A percentile compares a stretch with the other conserved stretches of the same genome.
These are phyloP conservation scores for Chrysoporthe cubensis DNA, from an alignment of 2,329 filamentous ascomycete genomes.

Conservation along the genomic window DNA sequence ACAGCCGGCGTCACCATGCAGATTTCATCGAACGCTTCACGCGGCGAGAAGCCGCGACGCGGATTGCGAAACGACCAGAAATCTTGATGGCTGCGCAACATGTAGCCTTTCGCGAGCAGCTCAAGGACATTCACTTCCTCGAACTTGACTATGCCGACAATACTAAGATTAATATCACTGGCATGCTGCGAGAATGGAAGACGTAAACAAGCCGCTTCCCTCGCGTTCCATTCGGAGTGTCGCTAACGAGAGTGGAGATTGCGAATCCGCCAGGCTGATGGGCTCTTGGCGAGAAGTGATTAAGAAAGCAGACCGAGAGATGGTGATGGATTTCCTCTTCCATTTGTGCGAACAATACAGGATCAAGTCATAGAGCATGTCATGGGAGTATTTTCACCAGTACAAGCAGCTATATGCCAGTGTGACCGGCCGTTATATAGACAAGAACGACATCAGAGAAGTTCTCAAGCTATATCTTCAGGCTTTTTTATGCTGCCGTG, in stretches of 20 bases:
- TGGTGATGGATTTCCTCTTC: conserved; percentile 35
- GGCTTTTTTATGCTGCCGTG: conserved; percentile 7
- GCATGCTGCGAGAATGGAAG: conserved; percentile 33
- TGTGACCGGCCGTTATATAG: conserved; percentile 31
- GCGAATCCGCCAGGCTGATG: conserved; percentile 13
- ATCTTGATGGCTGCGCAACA: conserved; percentile 27
- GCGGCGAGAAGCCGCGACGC: conserved; percentile 21
- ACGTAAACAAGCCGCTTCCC: conserved; percentile 23
- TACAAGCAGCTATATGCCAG: conserved; percentile 36
- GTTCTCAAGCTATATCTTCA: conserved; percentile 22
- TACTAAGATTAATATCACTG: conserved; percentile 33
- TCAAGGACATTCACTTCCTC: conserved; percentile 30
- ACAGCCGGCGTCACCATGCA: not conserved
- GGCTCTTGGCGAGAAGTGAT: conserved; percentile 12
- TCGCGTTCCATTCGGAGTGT: not conserved
- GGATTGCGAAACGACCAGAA: conserved; percentile 24
- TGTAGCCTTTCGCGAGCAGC: conserved; percentile 30
- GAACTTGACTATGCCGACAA: conserved; percentile 29
- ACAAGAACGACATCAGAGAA: conserved; percentile 34
- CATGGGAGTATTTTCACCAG: conserved; percentile 35
- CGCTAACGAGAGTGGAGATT: conserved; percentile 5
- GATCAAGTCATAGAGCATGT: conserved; percentile 33
- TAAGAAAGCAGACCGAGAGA: conserved; percentile 19
- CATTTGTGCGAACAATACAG: conserved; percentile 33
- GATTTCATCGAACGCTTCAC: conserved; percentile 28